Evolutionary conservation across 805 yeast genomes (phyloP), one percentile per base, ranked within the genome.

Genomic region (Suhomyces sp.): DNA sequence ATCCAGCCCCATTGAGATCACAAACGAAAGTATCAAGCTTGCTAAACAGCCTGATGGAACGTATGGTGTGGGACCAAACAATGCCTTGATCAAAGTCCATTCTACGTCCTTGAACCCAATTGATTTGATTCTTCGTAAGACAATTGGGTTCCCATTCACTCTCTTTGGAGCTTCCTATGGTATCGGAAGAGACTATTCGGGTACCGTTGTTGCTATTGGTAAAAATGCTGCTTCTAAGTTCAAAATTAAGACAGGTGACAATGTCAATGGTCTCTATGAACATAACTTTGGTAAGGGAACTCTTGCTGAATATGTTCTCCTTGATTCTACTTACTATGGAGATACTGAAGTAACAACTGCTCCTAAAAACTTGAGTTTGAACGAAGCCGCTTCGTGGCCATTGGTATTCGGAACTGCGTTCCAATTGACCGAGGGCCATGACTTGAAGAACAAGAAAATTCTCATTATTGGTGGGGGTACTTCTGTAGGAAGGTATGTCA

Each of bases 391-490:
- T 2, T 73, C 86, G 1, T 72, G 75, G 59, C 83, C 87, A 0
- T 58, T 81, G 44, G 81, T 77, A 0, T 76, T 72, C 44, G 76
- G 78, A 13, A 81, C 95, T 3, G 90, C 91, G 0, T 68, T 51
- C 44, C 53, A 63, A 31, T 51, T 68, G 32, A 53, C 72, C 19
- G 51, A 53, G 6, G 33, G 39, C 18, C 52, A 53, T 3, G 64
- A 58, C 21, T 58, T 74, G 14, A 64, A 61, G 24, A 63, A 65
- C 8, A 63, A 65, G 7, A 72, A 68, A 39, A 74, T 83, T 4
- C 64, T 84, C 31, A 70, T 86, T 14, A 62, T 83, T 30, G 95
- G 95, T 24, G 91, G 83, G 17, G 80, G 84, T 6, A 79, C 95
- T 1, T 60, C 81, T 10, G 88, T 83, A 11, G 88, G 90, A 15